Conservation (phyloP, 805 yeast species). For the Kuraishia floccosa region DNA sequence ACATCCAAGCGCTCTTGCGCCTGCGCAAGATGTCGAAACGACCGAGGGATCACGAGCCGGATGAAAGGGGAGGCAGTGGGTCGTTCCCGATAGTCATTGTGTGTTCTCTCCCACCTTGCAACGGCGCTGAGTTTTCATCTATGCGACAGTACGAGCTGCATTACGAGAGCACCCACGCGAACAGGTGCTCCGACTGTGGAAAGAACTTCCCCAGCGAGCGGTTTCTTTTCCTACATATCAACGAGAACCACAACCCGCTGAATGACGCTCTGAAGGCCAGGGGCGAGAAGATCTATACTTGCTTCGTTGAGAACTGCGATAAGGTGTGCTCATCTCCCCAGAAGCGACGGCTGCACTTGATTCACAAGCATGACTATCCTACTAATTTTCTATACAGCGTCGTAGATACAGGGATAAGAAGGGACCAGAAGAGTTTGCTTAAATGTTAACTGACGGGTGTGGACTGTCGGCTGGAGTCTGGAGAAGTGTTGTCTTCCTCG, state of each 20-base stretch:
- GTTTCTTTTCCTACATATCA: conserved; percentile 34
- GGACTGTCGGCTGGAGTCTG: background rate
- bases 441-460: conserved; percentile 5
- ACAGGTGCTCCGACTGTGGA: conserved; percentile 25
- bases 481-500: conserved; percentile 2
- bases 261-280: conserved; percentile 19
- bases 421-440: conserved; percentile 10
- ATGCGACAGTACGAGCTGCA: too few relatives aligned
- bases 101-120: too few relatives aligned
- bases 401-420: conserved; percentile 14
- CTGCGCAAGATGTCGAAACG: too few relatives aligned
- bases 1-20: too few relatives aligned
- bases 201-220: conserved; percentile 29
- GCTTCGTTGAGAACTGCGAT: conserved; percentile 31
- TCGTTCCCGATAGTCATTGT: too few relatives aligned
- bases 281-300: conserved; percentile 27
- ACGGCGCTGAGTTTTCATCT: too few relatives aligned
- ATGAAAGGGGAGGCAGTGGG: too few relatives aligned
- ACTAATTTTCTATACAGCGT: conserved; percentile 16
- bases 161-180: conserved; percentile 12
- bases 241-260: conserved; percentile 44
- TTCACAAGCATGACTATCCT: conserved; percentile 40
- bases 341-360: conserved; percentile 34
- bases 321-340: conserved; percentile 23
- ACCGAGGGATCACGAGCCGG: too few relatives aligned